Evolutionary conservation across 2,329 filamentous ascomycete genomes (phyloP).

Genomic region (Pseudopyricularia javanii): DNA sequence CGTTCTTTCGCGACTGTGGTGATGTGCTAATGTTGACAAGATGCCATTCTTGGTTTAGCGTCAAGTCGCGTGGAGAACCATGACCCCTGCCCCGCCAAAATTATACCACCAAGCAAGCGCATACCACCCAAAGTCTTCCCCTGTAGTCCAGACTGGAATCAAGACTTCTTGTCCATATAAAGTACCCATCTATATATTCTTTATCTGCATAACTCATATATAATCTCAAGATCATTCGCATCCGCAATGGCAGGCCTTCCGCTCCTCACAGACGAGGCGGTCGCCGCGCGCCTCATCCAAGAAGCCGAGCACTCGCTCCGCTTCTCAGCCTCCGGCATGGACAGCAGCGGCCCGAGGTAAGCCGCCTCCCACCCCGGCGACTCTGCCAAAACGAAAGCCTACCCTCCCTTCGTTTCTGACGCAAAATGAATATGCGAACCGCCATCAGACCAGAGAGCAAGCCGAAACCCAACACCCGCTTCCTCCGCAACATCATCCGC

Average conservation of each 20-base stretch:
- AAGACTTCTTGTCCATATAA: no score
- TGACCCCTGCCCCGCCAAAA: no score
- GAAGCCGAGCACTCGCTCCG: background rate
- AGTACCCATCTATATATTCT: no score
- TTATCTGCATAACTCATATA: background rate
- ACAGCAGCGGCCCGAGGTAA: background rate
- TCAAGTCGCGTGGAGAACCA: no score
- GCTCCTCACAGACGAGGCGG: conserved; percentile 2
- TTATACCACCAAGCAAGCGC: no score
- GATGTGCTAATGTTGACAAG: no score
- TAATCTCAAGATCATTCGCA: background rate
- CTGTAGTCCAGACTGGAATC: no score
- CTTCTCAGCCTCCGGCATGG: background rate
- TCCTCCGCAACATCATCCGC: conserved; percentile 76
- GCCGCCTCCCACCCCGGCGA: no score
- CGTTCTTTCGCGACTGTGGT: no score
- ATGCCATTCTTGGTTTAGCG: no score
- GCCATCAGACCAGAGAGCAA: conserved; percentile 47
- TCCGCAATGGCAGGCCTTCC: background rate
- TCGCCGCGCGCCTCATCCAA: conserved; percentile 1
- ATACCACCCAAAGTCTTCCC: no score
- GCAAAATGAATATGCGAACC: background rate
- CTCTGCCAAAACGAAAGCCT: background rate
- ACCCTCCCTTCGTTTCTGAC: background rate
- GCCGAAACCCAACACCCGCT: conserved; percentile 84